A percentile compares a stretch with the other conserved stretches of the same genome.
These are phyloP conservation scores for Infundibulicybe gibba DNA, from an alignment of 768 basidiomycete species.

Conservation along the genomic window DNA sequence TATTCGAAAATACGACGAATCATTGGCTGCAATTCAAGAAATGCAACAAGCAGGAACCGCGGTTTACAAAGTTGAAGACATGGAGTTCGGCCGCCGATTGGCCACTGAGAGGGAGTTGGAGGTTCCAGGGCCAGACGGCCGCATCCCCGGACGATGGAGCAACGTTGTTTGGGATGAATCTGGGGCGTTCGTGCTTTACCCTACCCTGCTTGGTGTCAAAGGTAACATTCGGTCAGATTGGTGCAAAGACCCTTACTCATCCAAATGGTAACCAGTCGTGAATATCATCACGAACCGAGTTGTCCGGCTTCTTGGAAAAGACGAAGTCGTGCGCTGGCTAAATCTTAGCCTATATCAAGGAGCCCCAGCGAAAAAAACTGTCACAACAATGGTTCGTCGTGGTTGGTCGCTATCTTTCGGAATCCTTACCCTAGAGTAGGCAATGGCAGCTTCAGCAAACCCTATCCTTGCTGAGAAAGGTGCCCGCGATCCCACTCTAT, in stretches of 20 bases:
- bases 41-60: constrained; percentile 99
- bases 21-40: constrained; percentile 87
- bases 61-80: constrained; percentile 90
- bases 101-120: constrained; percentile 92
- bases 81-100: constrained; percentile 98
- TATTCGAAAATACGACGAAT: constrained; percentile 93
- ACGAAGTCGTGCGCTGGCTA: constrained; percentile 88
- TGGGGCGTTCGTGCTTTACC: constrained; percentile 91
- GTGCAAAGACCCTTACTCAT: neutral
- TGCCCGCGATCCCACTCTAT: constrained; percentile 84
- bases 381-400: constrained; percentile 74
- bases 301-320: constrained; percentile 83
- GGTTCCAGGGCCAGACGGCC: constrained; percentile 70
- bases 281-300: constrained; percentile 95
- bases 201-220: constrained; percentile 93
- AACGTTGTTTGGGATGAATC: constrained; percentile 98
- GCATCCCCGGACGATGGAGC: constrained; percentile 71
- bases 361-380: constrained; percentile 77
- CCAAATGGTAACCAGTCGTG: constrained; percentile 55
- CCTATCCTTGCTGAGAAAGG: constrained; percentile 88
- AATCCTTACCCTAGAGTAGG: constrained; percentile 35
- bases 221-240: constrained; percentile 38
- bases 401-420: neutral
- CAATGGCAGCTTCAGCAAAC: constrained; percentile 95
- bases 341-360: constrained; percentile 92